phyloP scores from a whole-genome alignment of 1,284 basidiomycete species.

The Cryptococcus sp. region DNA sequence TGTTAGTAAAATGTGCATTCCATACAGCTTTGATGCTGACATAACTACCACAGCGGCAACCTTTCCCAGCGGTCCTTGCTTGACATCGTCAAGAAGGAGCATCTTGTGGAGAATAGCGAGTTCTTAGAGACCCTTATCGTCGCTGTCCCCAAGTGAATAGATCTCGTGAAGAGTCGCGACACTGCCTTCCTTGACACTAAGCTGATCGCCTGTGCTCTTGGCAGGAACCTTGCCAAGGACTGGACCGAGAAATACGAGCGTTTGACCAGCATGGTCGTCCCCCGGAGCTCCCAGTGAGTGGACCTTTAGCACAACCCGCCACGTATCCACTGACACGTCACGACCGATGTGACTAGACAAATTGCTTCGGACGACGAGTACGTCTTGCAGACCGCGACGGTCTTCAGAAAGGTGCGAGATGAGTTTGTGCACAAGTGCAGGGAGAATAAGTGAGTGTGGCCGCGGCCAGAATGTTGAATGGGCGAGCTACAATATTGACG shows the following conservation, averaged over 20 bases:
- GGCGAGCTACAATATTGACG: neutral
- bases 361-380: conserved; percentile 87
- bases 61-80: conserved; percentile 82
- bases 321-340: neutral
- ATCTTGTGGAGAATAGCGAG: conserved; percentile 76
- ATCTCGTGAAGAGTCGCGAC: neutral
- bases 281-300: conserved; percentile 80
- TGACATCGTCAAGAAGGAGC: conserved; percentile 77
- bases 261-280: conserved; percentile 85
- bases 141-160: conserved; percentile 82
- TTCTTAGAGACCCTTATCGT: conserved; percentile 91
- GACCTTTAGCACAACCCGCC: neutral
- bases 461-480: neutral
- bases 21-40: neutral
- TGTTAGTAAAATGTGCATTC: conserved; percentile 55
- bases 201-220: conserved; percentile 7
- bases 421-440: conserved; percentile 92
- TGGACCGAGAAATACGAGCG: conserved; percentile 90
- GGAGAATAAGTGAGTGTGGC: conserved; percentile 74
- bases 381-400: conserved; percentile 77
- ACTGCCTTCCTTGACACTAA: neutral
- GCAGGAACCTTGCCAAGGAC: conserved; percentile 75
- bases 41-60: conserved; percentile 66
- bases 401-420: conserved; percentile 89
- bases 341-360: conserved; percentile 41